Percentiles rank a stretch among this genome's conserved stretches.
Evolutionary conservation across 2,329 filamentous ascomycete genomes (phyloP).

Genomic region (Pseudogymnoascus sp.): DNA sequence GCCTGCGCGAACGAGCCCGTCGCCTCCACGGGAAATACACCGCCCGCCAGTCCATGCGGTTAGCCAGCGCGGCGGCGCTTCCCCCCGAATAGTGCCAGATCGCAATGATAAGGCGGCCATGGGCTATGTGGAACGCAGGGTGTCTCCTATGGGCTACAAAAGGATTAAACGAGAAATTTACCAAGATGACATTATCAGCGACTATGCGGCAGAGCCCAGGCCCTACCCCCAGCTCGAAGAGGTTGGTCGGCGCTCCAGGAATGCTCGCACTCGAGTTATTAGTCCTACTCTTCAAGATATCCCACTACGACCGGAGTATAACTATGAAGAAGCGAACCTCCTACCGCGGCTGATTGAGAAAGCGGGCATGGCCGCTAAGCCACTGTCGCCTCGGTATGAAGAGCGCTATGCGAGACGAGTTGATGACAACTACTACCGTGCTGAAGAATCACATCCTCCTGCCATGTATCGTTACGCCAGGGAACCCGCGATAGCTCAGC

Average conservation of each 20-base stretch:
- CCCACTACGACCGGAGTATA: not conserved
- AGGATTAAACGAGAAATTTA: not conserved
- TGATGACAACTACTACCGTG: not conserved
- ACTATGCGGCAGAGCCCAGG: not conserved
- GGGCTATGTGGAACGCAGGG: not conserved
- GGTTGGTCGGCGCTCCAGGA: not conserved
- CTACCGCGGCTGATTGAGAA: not conserved
- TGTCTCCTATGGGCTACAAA: not conserved
- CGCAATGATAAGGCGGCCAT: not conserved
- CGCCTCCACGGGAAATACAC: not conserved
- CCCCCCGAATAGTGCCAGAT: not conserved
- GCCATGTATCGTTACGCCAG: not conserved
- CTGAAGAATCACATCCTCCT: not conserved
- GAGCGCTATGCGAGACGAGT: not conserved
- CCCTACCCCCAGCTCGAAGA: not conserved
- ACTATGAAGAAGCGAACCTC: slow-evolving; percentile 2
- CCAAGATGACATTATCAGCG: not conserved
- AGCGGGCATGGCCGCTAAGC: not conserved
- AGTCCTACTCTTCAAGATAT: slow-evolving; percentile 1
- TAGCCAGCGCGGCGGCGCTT: not conserved
- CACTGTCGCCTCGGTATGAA: not conserved
- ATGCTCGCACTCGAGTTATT: not conserved
- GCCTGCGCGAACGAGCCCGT: not conserved
- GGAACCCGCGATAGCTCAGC: not conserved
- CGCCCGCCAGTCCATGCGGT: not conserved